These are phyloP conservation scores for Suhomyces coccinellae DNA, from an alignment of 1,139 yeast species.

Conservation along the genomic window DNA sequence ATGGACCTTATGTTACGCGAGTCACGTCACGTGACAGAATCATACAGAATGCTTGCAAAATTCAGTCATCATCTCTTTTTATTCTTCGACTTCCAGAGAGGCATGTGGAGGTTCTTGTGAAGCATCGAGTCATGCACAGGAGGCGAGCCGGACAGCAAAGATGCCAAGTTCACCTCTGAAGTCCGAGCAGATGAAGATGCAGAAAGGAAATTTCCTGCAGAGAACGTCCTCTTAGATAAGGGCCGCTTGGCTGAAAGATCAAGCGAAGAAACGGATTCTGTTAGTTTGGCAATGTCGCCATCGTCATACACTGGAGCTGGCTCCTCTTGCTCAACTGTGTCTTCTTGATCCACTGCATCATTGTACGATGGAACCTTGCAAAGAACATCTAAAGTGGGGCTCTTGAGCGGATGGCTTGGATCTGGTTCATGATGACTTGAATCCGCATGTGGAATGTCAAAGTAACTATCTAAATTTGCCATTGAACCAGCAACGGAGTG, in stretches of 20 bases:
- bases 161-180: constrained; percentile 2
- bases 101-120: constrained; percentile 4
- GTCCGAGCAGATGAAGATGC: constrained; percentile 1
- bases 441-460: constrained; percentile 24
- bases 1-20: background rate
- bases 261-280: constrained; percentile 7
- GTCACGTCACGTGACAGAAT: background rate
- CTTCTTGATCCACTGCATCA: constrained; percentile 37
- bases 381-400: constrained; percentile 25
- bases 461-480: constrained; percentile 26
- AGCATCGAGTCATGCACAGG: background rate
- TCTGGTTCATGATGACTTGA: background rate
- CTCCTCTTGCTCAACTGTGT: constrained; percentile 23
- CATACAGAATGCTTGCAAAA: too few species aligned
- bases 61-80: constrained; percentile 5
- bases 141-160: background rate
- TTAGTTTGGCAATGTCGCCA: background rate
- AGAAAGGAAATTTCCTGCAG: background rate
- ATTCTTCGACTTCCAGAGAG: constrained; percentile 4
- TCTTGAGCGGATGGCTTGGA: constrained; percentile 1
- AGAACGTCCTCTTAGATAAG: background rate
- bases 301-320: constrained; percentile 35
- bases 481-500: constrained; percentile 22
- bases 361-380: constrained; percentile 39
- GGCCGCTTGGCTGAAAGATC: constrained; percentile 8